phyloP scores from a whole-genome alignment of 768 basidiomycete genomes.

The Amanita pseudoporphyria region DNA sequence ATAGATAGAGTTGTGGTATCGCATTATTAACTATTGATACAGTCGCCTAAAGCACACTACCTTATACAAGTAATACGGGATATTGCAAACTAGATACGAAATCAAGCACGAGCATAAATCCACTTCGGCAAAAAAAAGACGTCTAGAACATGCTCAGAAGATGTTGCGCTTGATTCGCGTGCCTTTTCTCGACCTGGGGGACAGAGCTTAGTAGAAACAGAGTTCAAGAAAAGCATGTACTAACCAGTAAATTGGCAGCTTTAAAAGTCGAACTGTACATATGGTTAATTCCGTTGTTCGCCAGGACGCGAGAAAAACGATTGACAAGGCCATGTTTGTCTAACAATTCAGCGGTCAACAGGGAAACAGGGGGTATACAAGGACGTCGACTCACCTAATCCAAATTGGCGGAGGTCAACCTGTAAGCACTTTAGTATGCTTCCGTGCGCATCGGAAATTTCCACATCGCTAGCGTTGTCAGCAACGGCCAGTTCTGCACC shows the following conservation, averaged over 20 bases:
- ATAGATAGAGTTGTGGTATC: constrained; percentile 1
- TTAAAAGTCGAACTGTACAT: constrained; percentile 83
- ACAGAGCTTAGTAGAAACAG: not conserved
- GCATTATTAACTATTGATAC: constrained; percentile 1
- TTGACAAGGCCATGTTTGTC: constrained; percentile 76
- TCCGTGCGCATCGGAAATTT: constrained; percentile 22
- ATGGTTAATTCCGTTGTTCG: constrained; percentile 67
- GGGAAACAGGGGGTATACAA: not conserved
- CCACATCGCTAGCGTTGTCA: constrained; percentile 36
- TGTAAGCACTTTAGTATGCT: constrained; percentile 58
- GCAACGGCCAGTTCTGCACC: constrained; percentile 57
- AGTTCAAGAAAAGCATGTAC: constrained; percentile 9
- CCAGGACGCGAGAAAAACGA: constrained; percentile 64
- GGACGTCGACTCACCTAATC: constrained; percentile 41
- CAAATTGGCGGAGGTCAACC: constrained; percentile 65
- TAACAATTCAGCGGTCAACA: constrained; percentile 14
- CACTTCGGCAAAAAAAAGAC: not conserved
- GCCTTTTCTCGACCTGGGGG: constrained; percentile 44
- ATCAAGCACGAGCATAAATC: not conserved
- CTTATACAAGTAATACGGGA: not conserved
- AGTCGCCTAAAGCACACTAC: not conserved
- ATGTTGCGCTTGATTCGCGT: constrained; percentile 46
- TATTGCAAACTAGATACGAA: constrained; percentile 1
- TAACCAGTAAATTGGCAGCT: constrained; percentile 69
- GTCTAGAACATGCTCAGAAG: constrained; percentile 48